Evolutionary conservation across 176 grass and related monocot species (phyloP).

Genomic region (Oryza longistaminata): DNA sequence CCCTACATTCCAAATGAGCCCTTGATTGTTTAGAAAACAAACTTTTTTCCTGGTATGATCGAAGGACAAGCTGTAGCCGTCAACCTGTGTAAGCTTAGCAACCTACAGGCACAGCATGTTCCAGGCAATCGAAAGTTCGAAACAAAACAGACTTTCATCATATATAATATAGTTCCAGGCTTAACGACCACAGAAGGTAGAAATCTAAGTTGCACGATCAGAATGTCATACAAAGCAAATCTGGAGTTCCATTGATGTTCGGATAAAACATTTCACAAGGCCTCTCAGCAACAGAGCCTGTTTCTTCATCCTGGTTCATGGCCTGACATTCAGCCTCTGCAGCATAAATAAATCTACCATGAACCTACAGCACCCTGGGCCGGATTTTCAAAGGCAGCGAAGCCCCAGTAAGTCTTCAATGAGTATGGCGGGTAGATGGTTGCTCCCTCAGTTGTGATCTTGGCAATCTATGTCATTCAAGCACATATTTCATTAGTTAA

Average conservation of each 20-base stretch:
- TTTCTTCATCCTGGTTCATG: conserved; percentile 24
- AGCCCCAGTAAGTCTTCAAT: conserved; percentile 87
- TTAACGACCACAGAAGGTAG: background rate
- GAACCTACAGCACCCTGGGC: conserved; percentile 77
- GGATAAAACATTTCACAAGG: conserved; percentile 16
- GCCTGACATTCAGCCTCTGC: background rate
- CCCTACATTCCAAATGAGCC: too few relatives aligned
- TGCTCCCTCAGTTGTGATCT: conserved; percentile 78
- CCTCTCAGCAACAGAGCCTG: conserved; percentile 22
- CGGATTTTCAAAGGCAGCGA: conserved; percentile 83
- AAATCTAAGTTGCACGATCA: conserved; percentile 2
- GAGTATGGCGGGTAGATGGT: conserved; percentile 89
- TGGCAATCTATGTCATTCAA: conserved; percentile 60
- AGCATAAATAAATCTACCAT: conserved; percentile 66
- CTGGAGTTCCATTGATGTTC: conserved; percentile 4
- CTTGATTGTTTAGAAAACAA: background rate
- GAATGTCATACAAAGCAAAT: conserved; percentile 48
- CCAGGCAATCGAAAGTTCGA: background rate
- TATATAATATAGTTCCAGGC: background rate
- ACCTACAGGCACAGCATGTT: background rate
- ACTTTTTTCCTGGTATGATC: background rate
- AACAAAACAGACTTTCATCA: background rate
- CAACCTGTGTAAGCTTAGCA: background rate
- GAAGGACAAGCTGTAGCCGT: background rate
- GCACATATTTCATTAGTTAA: background rate